Evolutionary conservation across 345 rosid species (phyloP).

Genomic region (Camelina sativa): DNA sequence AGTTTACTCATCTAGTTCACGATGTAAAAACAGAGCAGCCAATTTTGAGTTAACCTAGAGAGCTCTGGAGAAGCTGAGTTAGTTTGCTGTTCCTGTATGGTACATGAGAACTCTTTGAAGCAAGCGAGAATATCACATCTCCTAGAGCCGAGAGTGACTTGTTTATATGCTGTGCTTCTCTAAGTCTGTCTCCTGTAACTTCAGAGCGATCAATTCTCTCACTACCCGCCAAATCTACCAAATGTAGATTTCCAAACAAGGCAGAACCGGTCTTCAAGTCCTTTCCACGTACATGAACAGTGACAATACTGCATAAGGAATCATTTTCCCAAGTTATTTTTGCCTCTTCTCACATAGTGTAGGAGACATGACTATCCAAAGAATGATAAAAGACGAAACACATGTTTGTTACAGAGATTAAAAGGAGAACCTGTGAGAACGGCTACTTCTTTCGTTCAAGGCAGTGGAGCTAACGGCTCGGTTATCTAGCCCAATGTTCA

Average conservation of each 20-base stretch:
- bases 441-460: constrained; percentile 78
- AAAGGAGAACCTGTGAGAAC: constrained; percentile 80
- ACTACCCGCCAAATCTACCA: constrained; percentile 98
- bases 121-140: constrained; percentile 92
- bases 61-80: constrained; percentile 90
- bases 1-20: neutral
- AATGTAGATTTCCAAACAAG: constrained; percentile 75
- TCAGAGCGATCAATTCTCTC: constrained; percentile 93
- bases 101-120: constrained; percentile 82
- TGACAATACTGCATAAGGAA: constrained; percentile 63
- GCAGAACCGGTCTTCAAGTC: constrained; percentile 64
- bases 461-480: constrained; percentile 83
- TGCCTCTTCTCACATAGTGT: neutral
- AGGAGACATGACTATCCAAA: constrained; percentile 1
- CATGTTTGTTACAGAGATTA: constrained; percentile 26
- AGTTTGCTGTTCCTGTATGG: constrained; percentile 99
- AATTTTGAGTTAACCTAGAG: constrained; percentile 57
- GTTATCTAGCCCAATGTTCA: constrained; percentile 78
- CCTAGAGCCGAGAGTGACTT: constrained; percentile 93
- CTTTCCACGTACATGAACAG: constrained; percentile 80
- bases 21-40: neutral
- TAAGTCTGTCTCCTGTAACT: constrained; percentile 92
- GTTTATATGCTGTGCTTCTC: constrained; percentile 89
- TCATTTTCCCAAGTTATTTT: constrained; percentile 19
- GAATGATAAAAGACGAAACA: constrained; percentile 3